A percentile compares a stretch with the other conserved stretches of the same genome.
phyloP scores from a whole-genome alignment of 805 yeast species.

The Wickerhamomyces canadensis region DNA sequence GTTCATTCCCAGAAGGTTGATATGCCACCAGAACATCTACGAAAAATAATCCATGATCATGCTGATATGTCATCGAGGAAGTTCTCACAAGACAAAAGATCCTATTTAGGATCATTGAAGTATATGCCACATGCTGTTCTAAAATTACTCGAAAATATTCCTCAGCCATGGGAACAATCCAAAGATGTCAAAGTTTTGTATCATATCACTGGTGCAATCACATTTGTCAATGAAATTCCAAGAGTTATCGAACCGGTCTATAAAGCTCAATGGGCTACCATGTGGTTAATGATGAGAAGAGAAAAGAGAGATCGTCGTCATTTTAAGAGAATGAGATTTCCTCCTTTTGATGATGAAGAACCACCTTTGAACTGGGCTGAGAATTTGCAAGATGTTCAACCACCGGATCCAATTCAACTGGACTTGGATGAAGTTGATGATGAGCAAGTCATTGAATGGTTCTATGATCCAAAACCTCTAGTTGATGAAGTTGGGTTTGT shows the following conservation, averaged over 20 bases:
- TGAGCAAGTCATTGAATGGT: slow-evolving; percentile 61
- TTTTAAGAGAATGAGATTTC: slow-evolving; percentile 88
- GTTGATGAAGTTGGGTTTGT: slow-evolving; percentile 48
- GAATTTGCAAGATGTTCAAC: slow-evolving; percentile 65
- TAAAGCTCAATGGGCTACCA: slow-evolving; percentile 91
- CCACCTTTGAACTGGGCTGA: slow-evolving; percentile 86
- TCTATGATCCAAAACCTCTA: slow-evolving; percentile 74
- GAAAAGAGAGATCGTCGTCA: slow-evolving; percentile 89
- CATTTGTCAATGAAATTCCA: slow-evolving; percentile 90
- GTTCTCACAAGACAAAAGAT: slow-evolving; percentile 77
- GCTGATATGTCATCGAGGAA: slow-evolving; percentile 78
- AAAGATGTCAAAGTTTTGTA: slow-evolving; percentile 86
- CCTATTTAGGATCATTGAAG: slow-evolving; percentile 86
- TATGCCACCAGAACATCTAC: slow-evolving; percentile 90
- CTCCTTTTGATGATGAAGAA: slow-evolving; percentile 97
- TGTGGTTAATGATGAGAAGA: slow-evolving; percentile 89
- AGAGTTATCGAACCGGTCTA: slow-evolving; percentile 89
- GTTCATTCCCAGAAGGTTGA: slow-evolving; percentile 63
- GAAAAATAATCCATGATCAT: slow-evolving; percentile 78
- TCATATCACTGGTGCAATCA: slow-evolving; percentile 89
- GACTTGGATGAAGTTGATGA: slow-evolving; percentile 65
- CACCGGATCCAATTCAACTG: slow-evolving; percentile 63
- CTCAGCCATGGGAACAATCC: slow-evolving; percentile 94
- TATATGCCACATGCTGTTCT: slow-evolving; percentile 94
- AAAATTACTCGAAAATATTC: slow-evolving; percentile 91